Evolutionary conservation across 495 filamentous ascomycete genomes (phyloP).

Genomic region (Cercophora newfieldiana): DNA sequence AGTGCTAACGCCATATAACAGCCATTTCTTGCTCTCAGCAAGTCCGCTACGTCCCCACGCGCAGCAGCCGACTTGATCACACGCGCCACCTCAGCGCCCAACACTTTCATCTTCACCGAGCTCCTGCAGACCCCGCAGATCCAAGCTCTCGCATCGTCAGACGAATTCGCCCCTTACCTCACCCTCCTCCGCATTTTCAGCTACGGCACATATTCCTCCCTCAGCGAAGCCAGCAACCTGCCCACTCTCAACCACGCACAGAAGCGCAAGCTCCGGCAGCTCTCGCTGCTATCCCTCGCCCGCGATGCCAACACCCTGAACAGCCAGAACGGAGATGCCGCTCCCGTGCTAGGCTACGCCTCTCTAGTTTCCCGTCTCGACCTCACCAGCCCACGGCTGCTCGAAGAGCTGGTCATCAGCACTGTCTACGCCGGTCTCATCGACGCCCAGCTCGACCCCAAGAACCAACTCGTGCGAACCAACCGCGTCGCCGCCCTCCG

Average conservation of each 20-base stretch:
- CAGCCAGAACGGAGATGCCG: neutral
- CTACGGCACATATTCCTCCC: conserved; percentile 84
- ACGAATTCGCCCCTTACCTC: conserved; percentile 52
- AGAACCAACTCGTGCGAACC: conserved; percentile 67
- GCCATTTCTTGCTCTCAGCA: conserved; percentile 85
- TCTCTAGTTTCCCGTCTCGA: conserved; percentile 65
- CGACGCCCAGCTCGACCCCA: conserved; percentile 77
- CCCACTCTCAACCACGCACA: conserved; percentile 73
- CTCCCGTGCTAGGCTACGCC: conserved; percentile 64
- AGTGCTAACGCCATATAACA: conserved; percentile 35
- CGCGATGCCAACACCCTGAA: conserved; percentile 47
- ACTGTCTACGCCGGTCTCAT: conserved; percentile 86
- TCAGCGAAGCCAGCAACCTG: conserved; percentile 53
- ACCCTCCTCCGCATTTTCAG: conserved; percentile 87
- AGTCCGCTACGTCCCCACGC: conserved; percentile 78
- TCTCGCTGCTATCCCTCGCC: conserved; percentile 79
- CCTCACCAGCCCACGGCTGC: conserved; percentile 64
- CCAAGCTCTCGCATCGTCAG: conserved; percentile 61
- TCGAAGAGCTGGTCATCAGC: conserved; percentile 88
- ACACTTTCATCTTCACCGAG: conserved; percentile 94
- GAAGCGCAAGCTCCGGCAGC: conserved; percentile 81
- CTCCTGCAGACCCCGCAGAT: conserved; percentile 81
- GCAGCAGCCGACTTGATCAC: conserved; percentile 83
- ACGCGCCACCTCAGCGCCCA: conserved; percentile 81
- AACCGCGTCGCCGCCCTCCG: conserved; percentile 80